phyloP scores from a whole-genome alignment of 768 basidiomycete species.

The Kwoniella newhampshirensis region DNA sequence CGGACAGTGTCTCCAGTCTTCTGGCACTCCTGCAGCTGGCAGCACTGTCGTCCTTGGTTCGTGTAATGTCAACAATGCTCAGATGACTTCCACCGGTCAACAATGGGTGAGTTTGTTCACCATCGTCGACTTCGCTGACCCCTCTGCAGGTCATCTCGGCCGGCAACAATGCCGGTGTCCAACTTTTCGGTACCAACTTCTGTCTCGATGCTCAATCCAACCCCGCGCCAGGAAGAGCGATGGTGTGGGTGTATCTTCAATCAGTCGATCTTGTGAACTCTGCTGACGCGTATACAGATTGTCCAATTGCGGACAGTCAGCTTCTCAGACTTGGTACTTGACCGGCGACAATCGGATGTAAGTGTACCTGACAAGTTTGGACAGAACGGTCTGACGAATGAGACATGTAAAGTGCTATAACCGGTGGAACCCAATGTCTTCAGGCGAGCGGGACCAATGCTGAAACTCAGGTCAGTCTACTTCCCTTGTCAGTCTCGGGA shows the following conservation, averaged over 20 bases:
- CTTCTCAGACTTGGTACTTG: constrained; percentile 33
- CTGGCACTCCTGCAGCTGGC: constrained; percentile 18
- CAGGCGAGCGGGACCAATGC: constrained; percentile 13
- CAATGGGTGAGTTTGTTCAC: constrained; percentile 24
- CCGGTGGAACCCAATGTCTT: constrained; percentile 33
- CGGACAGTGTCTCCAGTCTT: constrained; percentile 28
- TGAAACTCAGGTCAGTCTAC: constrained; percentile 16
- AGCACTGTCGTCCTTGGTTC: constrained; percentile 17
- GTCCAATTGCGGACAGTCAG: constrained; percentile 8
- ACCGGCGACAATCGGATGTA: constrained; percentile 30
- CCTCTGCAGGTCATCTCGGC: constrained; percentile 13
- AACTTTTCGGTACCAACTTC: constrained; percentile 26
- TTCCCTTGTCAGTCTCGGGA: not conserved
- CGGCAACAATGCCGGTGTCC: constrained; percentile 34
- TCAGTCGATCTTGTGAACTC: not conserved
- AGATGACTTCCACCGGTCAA: constrained; percentile 25
- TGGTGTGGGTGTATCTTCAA: constrained; percentile 9
- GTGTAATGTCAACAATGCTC: constrained; percentile 25
- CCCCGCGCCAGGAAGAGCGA: constrained; percentile 9
- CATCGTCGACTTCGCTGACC: not conserved
- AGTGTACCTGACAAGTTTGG: constrained; percentile 9
- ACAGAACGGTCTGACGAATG: no score
- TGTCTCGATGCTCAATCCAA: constrained; percentile 28
- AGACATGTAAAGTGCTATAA: constrained; percentile 4
- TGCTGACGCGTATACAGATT: constrained; percentile 9